Percentiles rank a stretch among this genome's conserved stretches.
Conservation (phyloP, 2,329 filamentous ascomycete genomes). For the Colletotrichum tamarilloi region DNA sequence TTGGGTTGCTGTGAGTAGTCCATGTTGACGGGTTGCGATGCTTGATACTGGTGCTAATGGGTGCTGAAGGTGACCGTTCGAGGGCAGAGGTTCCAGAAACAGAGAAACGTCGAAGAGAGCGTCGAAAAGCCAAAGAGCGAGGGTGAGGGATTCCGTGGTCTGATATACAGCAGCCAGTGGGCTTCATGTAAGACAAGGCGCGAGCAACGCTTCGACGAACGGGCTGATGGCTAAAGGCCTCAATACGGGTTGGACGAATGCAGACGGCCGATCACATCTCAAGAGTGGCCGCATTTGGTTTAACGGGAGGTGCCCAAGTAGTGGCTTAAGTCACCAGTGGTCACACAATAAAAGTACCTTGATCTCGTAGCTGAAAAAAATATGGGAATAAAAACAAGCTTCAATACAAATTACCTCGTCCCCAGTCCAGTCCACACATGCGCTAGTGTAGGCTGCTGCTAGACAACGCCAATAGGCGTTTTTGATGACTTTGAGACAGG, state of each 20-base stretch:
- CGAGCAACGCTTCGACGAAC: background rate
- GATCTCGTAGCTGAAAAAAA: background rate
- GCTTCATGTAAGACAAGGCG: background rate
- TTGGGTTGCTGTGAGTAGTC: constrained; percentile 2
- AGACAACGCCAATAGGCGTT: constrained; percentile 3
- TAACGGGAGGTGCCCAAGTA: background rate
- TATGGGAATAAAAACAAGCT: background rate
- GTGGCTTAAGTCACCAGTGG: background rate
- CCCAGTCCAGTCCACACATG: background rate
- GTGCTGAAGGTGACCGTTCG: background rate
- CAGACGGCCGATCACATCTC: background rate
- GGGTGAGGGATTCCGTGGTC: background rate
- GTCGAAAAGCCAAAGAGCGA: too few relatives aligned
- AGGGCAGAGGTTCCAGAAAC: background rate
- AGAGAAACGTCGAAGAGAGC: background rate
- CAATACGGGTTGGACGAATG: constrained; percentile 2
- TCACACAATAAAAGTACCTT: background rate
- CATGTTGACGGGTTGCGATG: constrained; percentile 8
- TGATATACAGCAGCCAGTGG: constrained; percentile 8
- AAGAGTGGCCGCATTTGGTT: constrained; percentile 16
- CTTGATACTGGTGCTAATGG: background rate
- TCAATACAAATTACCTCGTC: constrained; percentile 2
- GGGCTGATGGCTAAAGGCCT: background rate
- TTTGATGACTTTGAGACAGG: background rate
- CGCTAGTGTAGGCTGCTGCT: constrained; percentile 13